Percentiles rank a stretch among this genome's conserved stretches.
Evolutionary conservation across 495 filamentous ascomycete genomes (phyloP).

Genomic region (Penicillium maclennaniae): DNA sequence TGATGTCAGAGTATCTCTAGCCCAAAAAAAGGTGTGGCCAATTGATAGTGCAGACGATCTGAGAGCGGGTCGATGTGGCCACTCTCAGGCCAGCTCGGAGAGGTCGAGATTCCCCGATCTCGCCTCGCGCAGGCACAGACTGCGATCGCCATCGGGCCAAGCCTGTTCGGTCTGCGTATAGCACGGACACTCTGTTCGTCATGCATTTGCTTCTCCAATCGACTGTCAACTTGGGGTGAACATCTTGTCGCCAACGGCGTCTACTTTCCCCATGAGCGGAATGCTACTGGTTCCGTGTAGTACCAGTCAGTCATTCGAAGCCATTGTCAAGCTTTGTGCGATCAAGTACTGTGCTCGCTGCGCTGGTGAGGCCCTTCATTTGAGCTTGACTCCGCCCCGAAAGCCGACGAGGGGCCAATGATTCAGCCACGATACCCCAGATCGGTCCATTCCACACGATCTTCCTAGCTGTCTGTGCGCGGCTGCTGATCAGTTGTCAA

Average conservation of each 20-base stretch:
- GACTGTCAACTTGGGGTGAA: neutral
- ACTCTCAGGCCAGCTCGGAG: conserved; percentile 1
- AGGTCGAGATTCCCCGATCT: conserved; percentile 16
- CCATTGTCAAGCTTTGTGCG: neutral
- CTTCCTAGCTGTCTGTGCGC: conserved; percentile 26
- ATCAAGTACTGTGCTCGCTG: neutral
- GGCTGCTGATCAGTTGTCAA: conserved; percentile 21
- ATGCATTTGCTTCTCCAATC: neutral
- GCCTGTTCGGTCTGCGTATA: neutral
- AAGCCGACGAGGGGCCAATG: neutral
- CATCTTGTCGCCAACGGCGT: conserved; percentile 4
- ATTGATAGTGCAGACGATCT: neutral
- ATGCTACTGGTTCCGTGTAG: neutral
- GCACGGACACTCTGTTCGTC: neutral
- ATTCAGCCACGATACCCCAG: conserved; percentile 17
- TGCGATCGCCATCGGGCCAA: conserved; percentile 10
- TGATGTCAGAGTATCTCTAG: neutral
- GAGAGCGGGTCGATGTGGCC: neutral
- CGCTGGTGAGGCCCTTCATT: neutral
- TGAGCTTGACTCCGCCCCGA: neutral
- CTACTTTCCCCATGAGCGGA: conserved; percentile 1
- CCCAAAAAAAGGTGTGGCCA: neutral
- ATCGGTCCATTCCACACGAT: conserved; percentile 17
- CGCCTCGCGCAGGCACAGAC: neutral
- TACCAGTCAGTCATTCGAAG: neutral